phyloP scores from a whole-genome alignment of 345 rosid species.

The Pugionium dolabratum region DNA sequence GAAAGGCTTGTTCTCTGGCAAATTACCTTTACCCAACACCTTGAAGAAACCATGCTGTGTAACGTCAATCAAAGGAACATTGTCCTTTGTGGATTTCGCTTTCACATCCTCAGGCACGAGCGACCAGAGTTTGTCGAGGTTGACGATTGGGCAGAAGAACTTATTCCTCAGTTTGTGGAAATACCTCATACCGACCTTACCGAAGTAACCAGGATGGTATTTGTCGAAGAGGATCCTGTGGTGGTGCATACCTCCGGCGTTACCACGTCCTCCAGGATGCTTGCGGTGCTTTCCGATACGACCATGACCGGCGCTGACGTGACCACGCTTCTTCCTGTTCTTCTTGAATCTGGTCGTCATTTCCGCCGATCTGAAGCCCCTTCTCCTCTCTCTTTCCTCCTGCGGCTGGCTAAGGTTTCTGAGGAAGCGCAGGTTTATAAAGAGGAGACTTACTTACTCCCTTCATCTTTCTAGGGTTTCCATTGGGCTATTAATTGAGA shows the following conservation, averaged over 20 bases:
- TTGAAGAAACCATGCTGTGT: slow-evolving; percentile 77
- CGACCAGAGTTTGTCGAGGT: slow-evolving; percentile 83
- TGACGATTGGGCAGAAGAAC: slow-evolving; percentile 76
- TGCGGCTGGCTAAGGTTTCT: slow-evolving; percentile 40
- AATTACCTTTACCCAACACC: slow-evolving; percentile 76
- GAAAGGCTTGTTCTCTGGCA: slow-evolving; percentile 69
- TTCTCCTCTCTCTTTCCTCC: not conserved
- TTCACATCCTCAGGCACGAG: slow-evolving; percentile 66
- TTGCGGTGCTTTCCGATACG: slow-evolving; percentile 84
- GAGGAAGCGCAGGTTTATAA: slow-evolving; percentile 6
- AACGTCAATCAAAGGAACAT: slow-evolving; percentile 67
- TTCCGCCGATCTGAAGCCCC: slow-evolving; percentile 4
- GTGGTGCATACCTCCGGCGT: slow-evolving; percentile 93
- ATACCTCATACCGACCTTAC: slow-evolving; percentile 90
- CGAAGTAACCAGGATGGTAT: slow-evolving; percentile 87
- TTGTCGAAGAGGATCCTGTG: slow-evolving; percentile 91
- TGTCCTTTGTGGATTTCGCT: slow-evolving; percentile 60
- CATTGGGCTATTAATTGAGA: not conserved
- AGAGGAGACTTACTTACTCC: slow-evolving; percentile 12
- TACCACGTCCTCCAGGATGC: slow-evolving; percentile 90
- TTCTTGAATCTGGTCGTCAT: slow-evolving; percentile 60
- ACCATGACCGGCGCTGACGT: slow-evolving; percentile 85
- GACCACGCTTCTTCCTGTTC: slow-evolving; percentile 91
- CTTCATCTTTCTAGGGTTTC: slow-evolving; percentile 31
- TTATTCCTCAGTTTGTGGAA: slow-evolving; percentile 84